phyloP scores from a whole-genome alignment of 2,329 filamentous ascomycete species.

The Trichoderma pleuroti region DNA sequence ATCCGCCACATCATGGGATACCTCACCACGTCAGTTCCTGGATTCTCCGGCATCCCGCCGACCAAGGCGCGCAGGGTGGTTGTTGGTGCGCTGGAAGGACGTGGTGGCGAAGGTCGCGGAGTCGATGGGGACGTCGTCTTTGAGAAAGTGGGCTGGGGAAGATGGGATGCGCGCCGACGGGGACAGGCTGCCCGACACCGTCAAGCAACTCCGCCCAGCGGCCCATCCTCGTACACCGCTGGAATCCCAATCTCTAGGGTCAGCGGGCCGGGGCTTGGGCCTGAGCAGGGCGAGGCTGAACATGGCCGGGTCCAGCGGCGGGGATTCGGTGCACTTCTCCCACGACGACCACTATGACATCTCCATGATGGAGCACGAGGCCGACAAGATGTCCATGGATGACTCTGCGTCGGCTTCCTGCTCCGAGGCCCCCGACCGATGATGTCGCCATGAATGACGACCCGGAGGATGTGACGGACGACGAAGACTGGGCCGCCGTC shows the following conservation, averaged over 20 bases:
- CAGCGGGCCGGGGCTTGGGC: conserved; percentile 38
- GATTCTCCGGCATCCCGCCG: conserved; percentile 83
- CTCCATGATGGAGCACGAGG: conserved; percentile 76
- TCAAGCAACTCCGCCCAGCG: conserved; percentile 36
- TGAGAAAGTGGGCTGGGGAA: conserved; percentile 95
- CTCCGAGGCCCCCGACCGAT: conserved; percentile 67
- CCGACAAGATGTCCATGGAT: conserved; percentile 90
- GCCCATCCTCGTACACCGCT: conserved; percentile 40
- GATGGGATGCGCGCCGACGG: conserved; percentile 81
- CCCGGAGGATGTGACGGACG: conserved; percentile 82
- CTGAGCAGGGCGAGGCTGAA: conserved; percentile 48
- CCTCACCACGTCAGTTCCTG: conserved; percentile 87
- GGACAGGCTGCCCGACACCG: conserved; percentile 55
- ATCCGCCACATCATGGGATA: conserved; percentile 96
- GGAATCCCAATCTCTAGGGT: conserved; percentile 56
- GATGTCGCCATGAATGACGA: conserved; percentile 68
- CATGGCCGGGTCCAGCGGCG: conserved; percentile 58
- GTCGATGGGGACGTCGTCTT: conserved; percentile 73
- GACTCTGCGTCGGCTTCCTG: conserved; percentile 68
- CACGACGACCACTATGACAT: conserved; percentile 63
- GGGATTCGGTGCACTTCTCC: conserved; percentile 71
- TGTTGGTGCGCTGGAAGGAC: conserved; percentile 85
- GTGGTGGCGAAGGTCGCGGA: conserved; percentile 60
- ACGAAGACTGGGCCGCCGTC: conserved; percentile 92
- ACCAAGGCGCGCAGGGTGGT: conserved; percentile 88